Base-by-base conservation (phyloP, 768 basidiomycete species). In the Tylopilus sp. region DNA sequence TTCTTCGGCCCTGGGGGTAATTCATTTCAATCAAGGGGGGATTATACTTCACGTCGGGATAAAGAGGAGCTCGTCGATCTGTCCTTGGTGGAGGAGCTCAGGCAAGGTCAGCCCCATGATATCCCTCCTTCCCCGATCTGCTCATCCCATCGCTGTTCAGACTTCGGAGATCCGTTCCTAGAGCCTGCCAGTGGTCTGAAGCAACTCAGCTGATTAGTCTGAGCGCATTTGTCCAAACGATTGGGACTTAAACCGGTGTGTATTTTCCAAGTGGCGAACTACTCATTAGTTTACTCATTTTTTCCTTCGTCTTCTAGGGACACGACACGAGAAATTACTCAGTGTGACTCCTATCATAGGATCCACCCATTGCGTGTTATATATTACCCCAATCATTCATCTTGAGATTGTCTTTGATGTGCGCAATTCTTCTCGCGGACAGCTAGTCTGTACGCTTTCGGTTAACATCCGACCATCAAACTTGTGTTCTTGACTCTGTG, bases 1-100 rank as follows among this genome's bases (percentile, higher is more conserved):
- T 24, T 21, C 28, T 17, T 30, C n/a, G 62, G 55, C 29, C 33
- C 57, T 28, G 58, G 59, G 46, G 42, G 57, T 44, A 63, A 53
- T 50, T 33, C 66, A 11, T 54, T 59, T 41, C 59, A 67, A 54
- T 63, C 65, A 26, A 68, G 63, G 45, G 68, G 69, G 36, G 76
- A 78, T 34, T 67, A 68, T 30, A 67, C 69, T 19, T 69, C 66
- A n/a, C 79, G 76, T 63, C 69, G 78, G 51, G 80, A 83, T 48
- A 82, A 81, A 56, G 80, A 81, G 38, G 82, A 83, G 19, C 69
- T 83, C 47, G 69, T 83, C 46, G 82, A 84, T 64, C 57, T 65
- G 33, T 58, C 70, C 47, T 51, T 81, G 21, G 79, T 81, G 28
- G 82, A 84, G 14, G 74, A 71, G 55, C 65, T 84, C 45, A 76